Evolutionary conservation across 352 stramenopile genomes (phyloP).

Genomic region (Pythium periplocum): DNA sequence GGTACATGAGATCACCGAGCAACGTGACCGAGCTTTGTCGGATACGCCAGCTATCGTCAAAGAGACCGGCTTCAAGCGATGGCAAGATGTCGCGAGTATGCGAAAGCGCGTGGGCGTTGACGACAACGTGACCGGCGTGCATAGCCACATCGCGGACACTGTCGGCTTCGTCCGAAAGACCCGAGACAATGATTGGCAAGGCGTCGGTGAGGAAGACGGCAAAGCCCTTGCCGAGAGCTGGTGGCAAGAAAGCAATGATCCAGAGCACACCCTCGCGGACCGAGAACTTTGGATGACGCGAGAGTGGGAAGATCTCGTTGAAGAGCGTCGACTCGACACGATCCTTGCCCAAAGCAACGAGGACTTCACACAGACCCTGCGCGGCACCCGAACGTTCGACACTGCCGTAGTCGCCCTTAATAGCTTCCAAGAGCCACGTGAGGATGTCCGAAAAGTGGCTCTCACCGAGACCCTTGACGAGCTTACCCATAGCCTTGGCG

Average conservation of each 20-base stretch:
- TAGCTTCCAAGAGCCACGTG: slow-evolving; percentile 95
- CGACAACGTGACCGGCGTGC: slow-evolving; percentile 97
- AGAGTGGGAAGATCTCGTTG: slow-evolving; percentile 95
- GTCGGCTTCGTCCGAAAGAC: slow-evolving; percentile 98
- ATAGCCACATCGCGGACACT: slow-evolving; percentile 96
- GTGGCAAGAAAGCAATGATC: slow-evolving; percentile 98
- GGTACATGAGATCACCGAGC: slow-evolving; percentile 94
- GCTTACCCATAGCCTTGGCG: slow-evolving; percentile 92
- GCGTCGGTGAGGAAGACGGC: slow-evolving; percentile 91
- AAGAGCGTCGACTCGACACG: slow-evolving; percentile 68
- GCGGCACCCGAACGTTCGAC: slow-evolving; percentile 98
- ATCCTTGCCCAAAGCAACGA: slow-evolving; percentile 80
- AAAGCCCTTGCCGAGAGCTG: slow-evolving; percentile 92
- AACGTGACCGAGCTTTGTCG: slow-evolving; percentile 96
- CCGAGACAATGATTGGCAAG: slow-evolving; percentile 95
- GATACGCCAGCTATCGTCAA: slow-evolving; percentile 98
- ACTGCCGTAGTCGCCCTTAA: slow-evolving; percentile 92
- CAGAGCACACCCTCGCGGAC: slow-evolving; percentile 98
- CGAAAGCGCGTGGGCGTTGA: slow-evolving; percentile 94
- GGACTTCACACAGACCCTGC: slow-evolving; percentile 97
- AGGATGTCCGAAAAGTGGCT: slow-evolving; percentile 94
- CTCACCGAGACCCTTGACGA: slow-evolving; percentile 96
- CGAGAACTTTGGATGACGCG: slow-evolving; percentile 90
- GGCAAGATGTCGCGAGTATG: slow-evolving; percentile 97
- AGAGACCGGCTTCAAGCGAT: slow-evolving; percentile 94